These are phyloP conservation scores for Diaporthe velutina DNA, from an alignment of 2,329 filamentous ascomycete genomes.

Conservation along the genomic window DNA sequence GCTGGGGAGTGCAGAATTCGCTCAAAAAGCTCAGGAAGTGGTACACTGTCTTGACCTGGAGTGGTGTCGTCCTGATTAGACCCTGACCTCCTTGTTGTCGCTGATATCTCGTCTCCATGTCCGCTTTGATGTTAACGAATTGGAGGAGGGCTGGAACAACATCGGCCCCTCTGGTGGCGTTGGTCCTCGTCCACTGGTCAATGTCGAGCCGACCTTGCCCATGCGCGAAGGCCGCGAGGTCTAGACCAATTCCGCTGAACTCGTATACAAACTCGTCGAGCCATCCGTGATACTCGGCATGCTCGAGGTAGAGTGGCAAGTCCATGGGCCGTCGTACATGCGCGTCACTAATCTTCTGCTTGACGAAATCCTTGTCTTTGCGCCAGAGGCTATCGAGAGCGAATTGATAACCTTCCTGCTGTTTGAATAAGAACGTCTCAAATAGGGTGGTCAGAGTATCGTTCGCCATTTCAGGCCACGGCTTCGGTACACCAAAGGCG, in stretches of 20 bases:
- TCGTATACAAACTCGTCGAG: conserved; percentile 83
- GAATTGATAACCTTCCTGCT: conserved; percentile 83
- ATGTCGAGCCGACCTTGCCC: conserved; percentile 85
- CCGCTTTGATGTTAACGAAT: conserved; percentile 87
- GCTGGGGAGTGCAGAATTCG: conserved; percentile 68
- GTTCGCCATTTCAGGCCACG: conserved; percentile 80
- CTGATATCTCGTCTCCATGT: conserved; percentile 82
- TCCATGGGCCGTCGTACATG: conserved; percentile 79
- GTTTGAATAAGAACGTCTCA: conserved; percentile 84
- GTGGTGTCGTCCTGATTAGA: conserved; percentile 72
- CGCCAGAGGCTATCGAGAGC: conserved; percentile 93
- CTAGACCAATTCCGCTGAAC: conserved; percentile 86
- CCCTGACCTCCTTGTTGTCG: conserved; percentile 74
- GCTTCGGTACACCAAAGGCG: conserved; percentile 81
- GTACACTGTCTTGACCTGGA: conserved; percentile 88
- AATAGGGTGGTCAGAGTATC: conserved; percentile 84
- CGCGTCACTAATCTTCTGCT: conserved; percentile 80
- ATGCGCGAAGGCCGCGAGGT: conserved; percentile 88
- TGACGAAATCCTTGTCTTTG: conserved; percentile 90
- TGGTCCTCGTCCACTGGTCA: conserved; percentile 82
- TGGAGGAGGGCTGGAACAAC: conserved; percentile 80
- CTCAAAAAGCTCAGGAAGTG: conserved; percentile 84
- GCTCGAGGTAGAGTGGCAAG: conserved; percentile 79
- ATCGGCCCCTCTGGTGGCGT: conserved; percentile 74
- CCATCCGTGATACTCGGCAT: conserved; percentile 86